Conservation (phyloP, 1,139 yeast genomes). For the Pneumocystis carinii region DNA sequence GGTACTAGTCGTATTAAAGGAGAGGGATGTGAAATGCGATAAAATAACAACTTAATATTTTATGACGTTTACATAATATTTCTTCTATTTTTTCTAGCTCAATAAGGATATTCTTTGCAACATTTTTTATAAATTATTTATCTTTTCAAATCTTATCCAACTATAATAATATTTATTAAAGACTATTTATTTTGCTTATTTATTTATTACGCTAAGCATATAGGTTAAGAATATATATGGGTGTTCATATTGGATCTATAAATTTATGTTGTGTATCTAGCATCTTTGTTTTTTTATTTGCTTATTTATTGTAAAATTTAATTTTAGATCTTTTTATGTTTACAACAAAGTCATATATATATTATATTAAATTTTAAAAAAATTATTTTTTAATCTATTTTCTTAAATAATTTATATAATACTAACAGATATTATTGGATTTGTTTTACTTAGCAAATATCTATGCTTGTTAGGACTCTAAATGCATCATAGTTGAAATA, state of each 20-base stretch:
- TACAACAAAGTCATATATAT: neutral
- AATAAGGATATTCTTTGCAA: neutral
- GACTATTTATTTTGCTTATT: neutral
- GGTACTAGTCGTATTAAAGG: conserved; percentile 5
- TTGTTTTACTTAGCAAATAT: neutral
- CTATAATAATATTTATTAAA: neutral
- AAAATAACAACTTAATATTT: neutral
- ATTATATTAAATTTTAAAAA: neutral
- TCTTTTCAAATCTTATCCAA: neutral
- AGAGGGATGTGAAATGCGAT: conserved; percentile 8
- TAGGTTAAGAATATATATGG: neutral
- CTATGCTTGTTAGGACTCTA: neutral
- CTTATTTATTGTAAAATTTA: no score
- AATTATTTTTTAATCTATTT: neutral
- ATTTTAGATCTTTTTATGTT: neutral
- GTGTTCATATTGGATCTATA: neutral
- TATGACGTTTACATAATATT: neutral
- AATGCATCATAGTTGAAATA: neutral
- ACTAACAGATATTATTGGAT: no score
- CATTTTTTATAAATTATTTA: neutral
- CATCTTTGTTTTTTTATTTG: neutral
- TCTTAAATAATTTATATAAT: neutral
- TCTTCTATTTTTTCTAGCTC: neutral
- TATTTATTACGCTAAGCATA: neutral
- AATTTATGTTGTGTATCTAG: neutral